Evolutionary conservation across 768 basidiomycete species (phyloP).

Genomic region (Asterophora parasitica): DNA sequence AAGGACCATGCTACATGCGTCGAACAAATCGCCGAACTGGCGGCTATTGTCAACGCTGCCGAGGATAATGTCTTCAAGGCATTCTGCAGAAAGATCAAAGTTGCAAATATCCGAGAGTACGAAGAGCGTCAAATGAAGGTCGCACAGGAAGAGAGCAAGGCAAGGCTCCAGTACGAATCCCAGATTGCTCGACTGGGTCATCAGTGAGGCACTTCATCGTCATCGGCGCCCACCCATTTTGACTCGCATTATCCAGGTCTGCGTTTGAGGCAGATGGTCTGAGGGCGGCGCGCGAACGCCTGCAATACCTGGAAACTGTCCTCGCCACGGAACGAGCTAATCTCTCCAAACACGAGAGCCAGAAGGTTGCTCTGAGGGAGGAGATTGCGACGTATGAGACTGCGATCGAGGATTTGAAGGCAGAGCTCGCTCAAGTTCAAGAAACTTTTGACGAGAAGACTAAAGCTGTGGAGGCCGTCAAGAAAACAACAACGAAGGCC

Average conservation of each 20-base stretch:
- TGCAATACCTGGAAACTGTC: slow-evolving; percentile 48
- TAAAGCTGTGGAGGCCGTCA: slow-evolving; percentile 70
- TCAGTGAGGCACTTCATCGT: slow-evolving; percentile 49
- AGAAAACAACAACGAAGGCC: slow-evolving; percentile 64
- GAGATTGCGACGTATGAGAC: slow-evolving; percentile 60
- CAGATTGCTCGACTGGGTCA: slow-evolving; percentile 84
- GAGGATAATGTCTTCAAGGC: slow-evolving; percentile 74
- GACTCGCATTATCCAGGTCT: slow-evolving; percentile 39
- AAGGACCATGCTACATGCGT: slow-evolving; percentile 46
- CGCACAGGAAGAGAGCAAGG: slow-evolving; percentile 84
- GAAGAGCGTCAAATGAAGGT: slow-evolving; percentile 88
- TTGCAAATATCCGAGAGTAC: slow-evolving; percentile 84
- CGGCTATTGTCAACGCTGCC: slow-evolving; percentile 59
- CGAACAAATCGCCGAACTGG: slow-evolving; percentile 49
- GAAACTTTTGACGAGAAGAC: slow-evolving; percentile 69
- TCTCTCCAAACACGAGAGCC: slow-evolving; percentile 47
- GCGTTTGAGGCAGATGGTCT: slow-evolving; percentile 82
- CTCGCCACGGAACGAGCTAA: slow-evolving; percentile 49
- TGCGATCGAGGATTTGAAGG: slow-evolving; percentile 50
- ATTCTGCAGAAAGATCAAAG: slow-evolving; percentile 79
- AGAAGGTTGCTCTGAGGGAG: slow-evolving; percentile 47
- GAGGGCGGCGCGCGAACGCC: slow-evolving; percentile 55
- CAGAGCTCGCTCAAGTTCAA: slow-evolving; percentile 57
- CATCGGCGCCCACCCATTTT: neutral
- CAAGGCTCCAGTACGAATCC: slow-evolving; percentile 74